Conservation (phyloP, 1,284 basidiomycete species). For the Leccinum fuscescens region DNA sequence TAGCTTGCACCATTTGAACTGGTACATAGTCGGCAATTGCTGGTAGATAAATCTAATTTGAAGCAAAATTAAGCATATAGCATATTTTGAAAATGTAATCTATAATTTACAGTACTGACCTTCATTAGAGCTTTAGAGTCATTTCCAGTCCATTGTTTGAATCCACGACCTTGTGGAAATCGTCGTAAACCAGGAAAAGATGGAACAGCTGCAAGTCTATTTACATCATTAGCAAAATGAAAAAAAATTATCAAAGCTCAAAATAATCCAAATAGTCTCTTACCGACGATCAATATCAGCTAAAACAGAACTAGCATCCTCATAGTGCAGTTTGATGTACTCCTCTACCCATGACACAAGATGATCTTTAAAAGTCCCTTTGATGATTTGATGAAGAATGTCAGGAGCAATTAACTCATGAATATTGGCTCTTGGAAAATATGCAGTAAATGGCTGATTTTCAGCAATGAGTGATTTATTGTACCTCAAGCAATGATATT, state of each 20-base stretch:
- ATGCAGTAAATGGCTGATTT: not conserved
- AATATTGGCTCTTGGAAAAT: not conserved
- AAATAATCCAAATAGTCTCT: not conserved
- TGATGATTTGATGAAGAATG: not conserved
- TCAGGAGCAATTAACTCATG: not conserved
- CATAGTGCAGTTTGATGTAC: not conserved
- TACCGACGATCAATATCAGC: not conserved
- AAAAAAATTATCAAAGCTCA: not conserved
- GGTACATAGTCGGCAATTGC: slow-evolving; percentile 15
- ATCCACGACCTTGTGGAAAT: not conserved
- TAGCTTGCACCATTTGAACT: slow-evolving; percentile 8
- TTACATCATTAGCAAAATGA: not conserved
- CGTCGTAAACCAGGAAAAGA: not conserved
- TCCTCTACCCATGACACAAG: not conserved
- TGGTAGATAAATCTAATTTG: not conserved
- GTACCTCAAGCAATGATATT: not conserved
- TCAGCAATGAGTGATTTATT: not conserved
- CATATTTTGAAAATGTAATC: not conserved
- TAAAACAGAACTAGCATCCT: not conserved
- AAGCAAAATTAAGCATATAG: too few species aligned
- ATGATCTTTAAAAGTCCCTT: not conserved
- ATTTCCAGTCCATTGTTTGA: not conserved
- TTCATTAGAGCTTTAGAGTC: not conserved
- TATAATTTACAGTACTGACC: too few species aligned
- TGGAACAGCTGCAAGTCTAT: not conserved